phyloP scores from a whole-genome alignment of 129 eudicot species.

The Pulicaria dysenterica region DNA sequence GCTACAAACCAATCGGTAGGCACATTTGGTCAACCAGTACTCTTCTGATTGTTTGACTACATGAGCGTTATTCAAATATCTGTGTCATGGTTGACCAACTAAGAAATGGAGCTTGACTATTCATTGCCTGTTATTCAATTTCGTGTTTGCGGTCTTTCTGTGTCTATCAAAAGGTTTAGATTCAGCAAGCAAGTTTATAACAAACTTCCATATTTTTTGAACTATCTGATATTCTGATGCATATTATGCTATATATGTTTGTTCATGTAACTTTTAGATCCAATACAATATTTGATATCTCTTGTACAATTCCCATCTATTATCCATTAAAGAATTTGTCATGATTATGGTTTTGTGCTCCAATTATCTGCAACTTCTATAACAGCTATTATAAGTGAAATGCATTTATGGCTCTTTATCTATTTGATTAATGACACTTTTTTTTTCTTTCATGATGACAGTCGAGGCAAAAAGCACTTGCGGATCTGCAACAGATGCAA shows the following conservation, averaged over 20 bases:
- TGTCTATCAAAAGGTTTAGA: not conserved
- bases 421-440: conserved; percentile 21
- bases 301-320: not conserved
- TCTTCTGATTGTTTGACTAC: conserved; percentile 11
- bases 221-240: not conserved
- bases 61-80: not conserved
- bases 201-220: not conserved
- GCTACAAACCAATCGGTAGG: conserved; percentile 96
- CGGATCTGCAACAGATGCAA: conserved; percentile 87
- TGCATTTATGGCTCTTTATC: conserved; percentile 1
- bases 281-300: not conserved
- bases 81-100: not conserved
- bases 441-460: conserved; percentile 42
- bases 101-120: not conserved
- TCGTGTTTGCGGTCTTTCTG: not conserved
- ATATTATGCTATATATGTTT: not conserved
- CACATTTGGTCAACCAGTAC: not conserved
- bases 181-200: not conserved
- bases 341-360: conserved; percentile 4
- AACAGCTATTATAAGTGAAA: not conserved
- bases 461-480: conserved; percentile 94
- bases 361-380: not conserved
- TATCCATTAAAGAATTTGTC: not conserved
- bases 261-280: not conserved
- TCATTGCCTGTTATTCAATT: conserved; percentile 3